A percentile compares a stretch with the other conserved stretches of the same genome.
Evolutionary conservation across 257 asterid species (phyloP).

Genomic region (Jasminum sambac): DNA sequence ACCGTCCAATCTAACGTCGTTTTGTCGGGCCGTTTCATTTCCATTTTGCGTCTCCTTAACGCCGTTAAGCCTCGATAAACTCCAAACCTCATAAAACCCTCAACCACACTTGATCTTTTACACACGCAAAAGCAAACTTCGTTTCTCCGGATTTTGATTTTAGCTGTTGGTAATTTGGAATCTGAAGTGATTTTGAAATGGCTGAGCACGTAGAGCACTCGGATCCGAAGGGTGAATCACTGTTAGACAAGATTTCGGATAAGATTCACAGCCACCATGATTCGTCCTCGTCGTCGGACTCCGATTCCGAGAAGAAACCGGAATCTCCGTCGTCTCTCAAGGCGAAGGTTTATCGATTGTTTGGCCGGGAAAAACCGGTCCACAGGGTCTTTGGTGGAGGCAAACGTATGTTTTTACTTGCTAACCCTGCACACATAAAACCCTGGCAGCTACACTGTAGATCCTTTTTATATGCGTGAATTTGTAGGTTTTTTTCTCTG

Average conservation of each 20-base stretch:
- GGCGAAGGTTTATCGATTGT: conserved; percentile 49
- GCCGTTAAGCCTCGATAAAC: neutral
- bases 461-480: neutral
- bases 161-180: neutral
- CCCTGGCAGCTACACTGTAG: neutral
- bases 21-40: neutral
- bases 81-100: conserved; percentile 28
- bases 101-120: neutral
- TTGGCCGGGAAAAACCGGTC: conserved; percentile 72
- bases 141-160: conserved; percentile 6
- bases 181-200: conserved; percentile 40
- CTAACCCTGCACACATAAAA: neutral
- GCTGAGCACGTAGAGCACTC: conserved; percentile 73
- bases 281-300: conserved; percentile 55
- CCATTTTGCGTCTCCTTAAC: neutral
- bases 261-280: conserved; percentile 51
- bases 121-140: neutral
- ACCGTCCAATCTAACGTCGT: conserved; percentile 18
- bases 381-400: conserved; percentile 88
- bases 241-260: conserved; percentile 59
- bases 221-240: conserved; percentile 62
- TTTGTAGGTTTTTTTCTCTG: neutral
- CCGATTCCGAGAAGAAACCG: conserved; percentile 46
- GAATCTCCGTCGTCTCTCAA: conserved; percentile 48
- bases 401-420: conserved; percentile 53